Evolutionary conservation across 2,329 filamentous ascomycete species (phyloP), one percentile per base, ranked within the genome.

Genomic region (Graphium sp.): DNA sequence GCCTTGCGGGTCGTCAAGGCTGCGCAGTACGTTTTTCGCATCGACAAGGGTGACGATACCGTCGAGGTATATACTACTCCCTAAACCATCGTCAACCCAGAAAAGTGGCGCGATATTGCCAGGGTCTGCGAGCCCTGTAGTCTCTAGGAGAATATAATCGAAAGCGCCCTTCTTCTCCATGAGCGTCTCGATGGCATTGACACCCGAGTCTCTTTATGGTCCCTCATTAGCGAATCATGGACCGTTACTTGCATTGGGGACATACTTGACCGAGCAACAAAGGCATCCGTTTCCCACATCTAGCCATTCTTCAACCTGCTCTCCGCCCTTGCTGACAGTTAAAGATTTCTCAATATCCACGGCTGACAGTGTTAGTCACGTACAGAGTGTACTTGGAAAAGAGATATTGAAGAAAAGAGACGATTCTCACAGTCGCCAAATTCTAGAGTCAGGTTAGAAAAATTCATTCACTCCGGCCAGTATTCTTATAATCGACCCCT

Each of bases 81-180:
- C 87, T 3, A 98, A 66, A 1, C 85, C 89, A 39, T 95, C 87
- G 42, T 98, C 89, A 16, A 98, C 76, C 89, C 89, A 98, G 56
- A 98, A 98, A 10, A 95, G 57, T 1, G 89, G 89, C 1, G 89
- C 89, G 29, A 98, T 73, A 43, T 95, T 95, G 2, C 89, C 89
- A 0, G 89, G 89, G 45, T 98, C 87, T 5, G 89, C 89, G 5
- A 98, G 65, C 0, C 89, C 89, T 0, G 89, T 95, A 0, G 89
- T 98, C 50, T 98, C 89, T 1, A 98, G 72, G 3, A 98, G 66
- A 38, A 98, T 95, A 55, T 95, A 98, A 56, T 98, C 89, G 46
- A 98, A 98, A 5, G 76, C 75, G 28, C 87, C 87, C 38, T 81
- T 82, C 43, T 84, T 83, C 37, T 85, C 81, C 82, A 98, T 95